Percentiles rank a stretch among this genome's conserved stretches.
phyloP scores from a whole-genome alignment of 2,329 filamentous ascomycete species.

The Lasiodiplodia theobromae region DNA sequence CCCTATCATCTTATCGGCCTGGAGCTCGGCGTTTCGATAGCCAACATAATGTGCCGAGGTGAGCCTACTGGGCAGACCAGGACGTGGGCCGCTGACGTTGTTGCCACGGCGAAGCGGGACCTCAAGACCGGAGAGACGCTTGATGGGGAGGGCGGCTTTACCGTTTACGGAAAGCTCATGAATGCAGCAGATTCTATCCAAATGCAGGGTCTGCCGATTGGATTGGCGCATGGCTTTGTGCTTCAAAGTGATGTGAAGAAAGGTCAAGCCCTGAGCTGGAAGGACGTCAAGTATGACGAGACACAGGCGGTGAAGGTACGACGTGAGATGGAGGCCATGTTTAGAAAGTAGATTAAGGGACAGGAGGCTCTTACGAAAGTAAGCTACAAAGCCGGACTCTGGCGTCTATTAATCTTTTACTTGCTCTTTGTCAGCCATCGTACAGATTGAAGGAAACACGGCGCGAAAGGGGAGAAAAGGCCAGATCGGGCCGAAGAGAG shows the following conservation, averaged over 20 bases:
- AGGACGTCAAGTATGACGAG: constrained; percentile 53
- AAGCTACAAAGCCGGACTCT: too few species aligned
- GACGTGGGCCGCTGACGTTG: constrained; percentile 54
- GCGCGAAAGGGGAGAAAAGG: too few species aligned
- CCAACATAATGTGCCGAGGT: constrained; percentile 54
- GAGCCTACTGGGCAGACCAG: constrained; percentile 56
- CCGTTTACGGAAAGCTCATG: constrained; percentile 55
- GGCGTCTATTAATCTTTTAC: too few species aligned
- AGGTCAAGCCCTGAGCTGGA: constrained; percentile 53
- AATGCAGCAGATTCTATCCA: constrained; percentile 49
- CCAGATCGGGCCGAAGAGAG: too few species aligned
- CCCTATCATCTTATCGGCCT: constrained; percentile 58
- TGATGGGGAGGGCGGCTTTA: constrained; percentile 56
- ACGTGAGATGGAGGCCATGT: constrained; percentile 54
- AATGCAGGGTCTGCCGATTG: constrained; percentile 53
- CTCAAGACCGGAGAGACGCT: constrained; percentile 54
- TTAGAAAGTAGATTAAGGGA: background rate
- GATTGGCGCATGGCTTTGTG: constrained; percentile 52
- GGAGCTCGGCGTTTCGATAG: constrained; percentile 55
- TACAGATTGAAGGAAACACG: too few species aligned
- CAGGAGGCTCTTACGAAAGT: too few species aligned
- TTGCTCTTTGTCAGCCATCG: too few species aligned
- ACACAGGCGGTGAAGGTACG: constrained; percentile 50
- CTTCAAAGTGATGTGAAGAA: constrained; percentile 52
- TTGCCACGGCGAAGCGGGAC: constrained; percentile 56